Evolutionary conservation across 2,329 filamentous ascomycete genomes (phyloP), one percentile per base, ranked within the genome.

Genomic region (Trichoderma koningiopsis): DNA sequence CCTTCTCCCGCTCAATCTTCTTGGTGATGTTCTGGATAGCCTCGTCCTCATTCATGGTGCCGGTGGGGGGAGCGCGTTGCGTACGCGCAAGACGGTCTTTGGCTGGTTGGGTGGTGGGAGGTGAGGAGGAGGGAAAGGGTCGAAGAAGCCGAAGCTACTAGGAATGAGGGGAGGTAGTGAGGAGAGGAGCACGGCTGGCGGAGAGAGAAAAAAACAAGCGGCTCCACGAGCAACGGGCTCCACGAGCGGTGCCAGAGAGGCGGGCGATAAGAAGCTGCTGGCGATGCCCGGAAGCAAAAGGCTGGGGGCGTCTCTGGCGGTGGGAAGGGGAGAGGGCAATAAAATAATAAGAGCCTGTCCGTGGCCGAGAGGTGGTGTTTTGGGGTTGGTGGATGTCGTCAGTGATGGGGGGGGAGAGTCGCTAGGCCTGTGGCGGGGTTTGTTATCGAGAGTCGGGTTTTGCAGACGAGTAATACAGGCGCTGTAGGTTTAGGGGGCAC

Each of bases 1-100:
- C 92, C 86, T 94, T 95, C 83, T 99, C 96, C 80, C 95, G 91
- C 86, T 97, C 93, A 82, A 99, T 98, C 91, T 99, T 98, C 85
- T 91, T 92, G 83, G 92, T 89, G 83, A 99, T 94, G 81, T 93
- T 92, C 82, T 89, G 89, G 82, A 89, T 85, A 74, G 86, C 84
- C 76, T 89, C 86, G 72, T 89, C 87, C 78, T 89, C 87, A 79
- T 86, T 87, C 86, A 89, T 90, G 79, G 79, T 83, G 82, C 81
- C 43, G 43, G 79, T 77, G 78, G 27, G 75, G 74, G 76, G 69
- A 75, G 78, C 79, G 78, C 78, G 79, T 79, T 80, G 70, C 77
- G 79, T 79, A 75, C 79, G 79, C 79, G 78, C 78, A 70, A 72
- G 75, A 79, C 79, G 78, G 33, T 35, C 63, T 53, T n/a, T 43